Base-by-base conservation (phyloP, 2,329 filamentous ascomycete genomes). In the Talaromyces sp. region DNA sequence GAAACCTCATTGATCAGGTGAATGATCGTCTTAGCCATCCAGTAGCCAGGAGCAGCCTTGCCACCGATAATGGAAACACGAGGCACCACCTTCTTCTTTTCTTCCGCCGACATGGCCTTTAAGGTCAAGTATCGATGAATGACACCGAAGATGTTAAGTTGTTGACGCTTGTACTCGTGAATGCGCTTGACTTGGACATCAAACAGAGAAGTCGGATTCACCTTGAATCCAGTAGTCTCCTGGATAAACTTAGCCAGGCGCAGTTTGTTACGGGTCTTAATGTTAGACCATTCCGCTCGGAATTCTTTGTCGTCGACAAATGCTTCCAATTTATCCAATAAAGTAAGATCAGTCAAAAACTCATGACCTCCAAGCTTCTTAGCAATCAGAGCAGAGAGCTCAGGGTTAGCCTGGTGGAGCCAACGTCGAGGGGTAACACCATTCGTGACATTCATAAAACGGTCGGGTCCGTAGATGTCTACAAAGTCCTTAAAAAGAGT, bases 401-500 rank as follows among this genome's bases (percentile, higher is more conserved):
- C 85, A 10, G 93, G 94, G 72, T 99, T 99, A 55, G 94, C 94
- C 75, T 99, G 94, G 77, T 99, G 92, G 52, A 99, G 81, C 94
- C 94, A 99, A 70, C 94, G 85, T 66, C 94, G 85, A 10, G 94
- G 94, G 0, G 94, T 99, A 70, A 99, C 95, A 54, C 94, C 94
- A 72, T 99, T 99, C 60, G 94, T 99, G 60, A 99, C 93, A 66
- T 99, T 99, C 52, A 90, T 96, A 75, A 99, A 99, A 75, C 97
- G 97, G 81, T 99, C 94, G 0, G 88, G 88, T 2, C 94, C 94
- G 66, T 94, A 99, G 60, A 99, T 90, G 64, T 86, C 83, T 54
- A 99, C 93, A 74, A 99, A 99, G 73, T 99, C 94, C 75, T 94
- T 97, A 85, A 99, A 97, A 64, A 99, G 96, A n/a, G 94, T 99